Conservation (phyloP, 192 early-diverging fungal species). For the Backusella liffmaniae region DNA sequence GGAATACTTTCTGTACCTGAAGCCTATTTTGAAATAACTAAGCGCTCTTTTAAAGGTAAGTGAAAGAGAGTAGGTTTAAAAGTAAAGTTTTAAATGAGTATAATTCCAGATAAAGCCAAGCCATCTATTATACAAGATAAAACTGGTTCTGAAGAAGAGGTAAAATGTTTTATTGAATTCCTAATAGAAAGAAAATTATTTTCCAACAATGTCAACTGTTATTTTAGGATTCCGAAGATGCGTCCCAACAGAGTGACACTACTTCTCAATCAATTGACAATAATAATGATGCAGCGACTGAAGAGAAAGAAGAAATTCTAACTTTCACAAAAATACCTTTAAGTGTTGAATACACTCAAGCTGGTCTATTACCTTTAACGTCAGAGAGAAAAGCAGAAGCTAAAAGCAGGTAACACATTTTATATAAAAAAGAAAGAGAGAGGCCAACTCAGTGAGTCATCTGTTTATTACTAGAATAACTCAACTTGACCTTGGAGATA, state of each 20-base stretch:
- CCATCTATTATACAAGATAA: constrained; percentile 53
- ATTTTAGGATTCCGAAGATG: not conserved
- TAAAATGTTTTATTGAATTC: not conserved
- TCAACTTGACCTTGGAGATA: constrained; percentile 74
- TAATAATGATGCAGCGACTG: constrained; percentile 32
- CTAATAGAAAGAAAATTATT: not conserved
- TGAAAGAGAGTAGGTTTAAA: not conserved
- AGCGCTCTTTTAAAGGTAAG: constrained; percentile 36
- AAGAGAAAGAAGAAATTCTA: constrained; percentile 17
- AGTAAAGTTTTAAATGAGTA: not conserved
- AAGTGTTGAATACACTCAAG: constrained; percentile 23
- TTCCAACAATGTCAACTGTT: not conserved
- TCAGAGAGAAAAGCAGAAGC: constrained; percentile 27
- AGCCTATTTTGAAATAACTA: constrained; percentile 47
- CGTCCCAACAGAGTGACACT: constrained; percentile 26
- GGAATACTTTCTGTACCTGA: constrained; percentile 68
- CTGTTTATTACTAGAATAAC: constrained; percentile 24
- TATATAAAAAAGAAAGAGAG: not conserved
- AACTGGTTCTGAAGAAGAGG: not conserved
- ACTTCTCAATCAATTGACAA: constrained; percentile 32
- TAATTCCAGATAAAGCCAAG: constrained; percentile 50
- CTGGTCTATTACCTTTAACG: constrained; percentile 24
- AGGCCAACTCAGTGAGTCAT: not conserved
- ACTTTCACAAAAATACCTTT: constrained; percentile 17
- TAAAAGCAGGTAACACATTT: constrained; percentile 23